Evolutionary conservation across 257 asterid species (phyloP), one percentile per base, ranked within the genome.

Genomic region (Ophiorrhiza pumila): DNA sequence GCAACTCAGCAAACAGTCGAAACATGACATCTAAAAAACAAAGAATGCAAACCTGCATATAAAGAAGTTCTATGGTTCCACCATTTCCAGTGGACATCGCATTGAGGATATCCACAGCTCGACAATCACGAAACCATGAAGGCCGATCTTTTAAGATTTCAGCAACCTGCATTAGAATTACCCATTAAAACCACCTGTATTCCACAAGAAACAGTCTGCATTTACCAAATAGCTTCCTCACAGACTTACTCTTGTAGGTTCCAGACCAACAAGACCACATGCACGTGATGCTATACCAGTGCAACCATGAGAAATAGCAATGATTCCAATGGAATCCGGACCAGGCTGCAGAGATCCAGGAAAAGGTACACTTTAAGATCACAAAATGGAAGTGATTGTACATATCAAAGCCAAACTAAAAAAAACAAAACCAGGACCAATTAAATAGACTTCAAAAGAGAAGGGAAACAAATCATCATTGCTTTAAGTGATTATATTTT

Each of bases 141-240:
- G 95, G 95, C 45, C 97, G 88, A 82, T 95, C 98, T 84, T 92
- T 95, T 31, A 95, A 96, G 84, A 95, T 87, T 76, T 95, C 99
- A 45, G 97, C 96, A 47, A 95, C 98, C 99, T 95, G 79, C 69
- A 72, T 68, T 20, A 68, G 37, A 25, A 76, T 53, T 56, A 31
- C 25, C 14, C 49, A 39, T 34, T 61, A 34, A 49, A 25, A 68
- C 56, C 62, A 68, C 49, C 15, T 6, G 69, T 31, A 58, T 29
- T 34, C 59, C 35, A 14, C 41, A 29, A 63, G 29, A 23, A 72
- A 73, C 39, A 73, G 20, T 66, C 32, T 9, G 20, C 50, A 9
- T 50, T 42, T 52, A 29, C 17, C 13, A 69, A 52, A 50, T 34
- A 23, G 31, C 29, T 27, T 34, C 61, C 34, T 53, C 11, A 49